Evolutionary conservation across 1,139 yeast genomes (phyloP), one percentile per base, ranked within the genome.

Genomic region (Torulaspora globosa): DNA sequence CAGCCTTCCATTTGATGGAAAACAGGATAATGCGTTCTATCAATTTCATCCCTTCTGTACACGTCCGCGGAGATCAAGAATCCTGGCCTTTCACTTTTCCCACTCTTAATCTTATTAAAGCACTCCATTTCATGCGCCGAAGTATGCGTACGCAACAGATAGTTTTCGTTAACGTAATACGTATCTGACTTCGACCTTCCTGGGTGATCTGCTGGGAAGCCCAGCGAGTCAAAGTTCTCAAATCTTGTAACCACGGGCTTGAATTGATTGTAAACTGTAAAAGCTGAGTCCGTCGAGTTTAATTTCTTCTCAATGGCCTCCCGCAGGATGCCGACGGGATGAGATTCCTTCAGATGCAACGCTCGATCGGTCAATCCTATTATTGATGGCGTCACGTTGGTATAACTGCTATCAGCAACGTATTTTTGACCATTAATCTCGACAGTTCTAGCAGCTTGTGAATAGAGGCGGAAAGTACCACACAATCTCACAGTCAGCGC

Each of bases 1-100:
- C 96, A 97, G 41, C 98, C 98, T 68, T 92, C 99, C 88, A 92
- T 80, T 67, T 92, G 99, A 63, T 92, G 97, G 69, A 92, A 94
- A 1, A 87, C 97, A 2, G 98, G 97, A 63, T 92, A 92, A 66
- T 92, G 99, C 0, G 97, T 89, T 55, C 89, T 75, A 65, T 92
- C 99, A 50, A 92, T 86, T 59, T 92, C 96, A 66, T 92, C 99
- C 58, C 95, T 78, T 58, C 99, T 77, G 64, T 90, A 92, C 6
- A 92, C 98, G 66, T 94, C 98, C 1, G 98, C 98, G 11, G 95
- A 78, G 47, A 94, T 89, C 55, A 92, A 75, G 65, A 87, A 92
- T 0, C 97, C 98, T 0, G 95, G 90, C 0, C 95, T 86, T 29
- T 74, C 62, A 45, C 82, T 75, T 2, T 67, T 61, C 41, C 72